Evolutionary conservation across 2,329 filamentous ascomycete species (phyloP), one percentile per base, ranked within the genome.

Genomic region (Kalmusia sp.): DNA sequence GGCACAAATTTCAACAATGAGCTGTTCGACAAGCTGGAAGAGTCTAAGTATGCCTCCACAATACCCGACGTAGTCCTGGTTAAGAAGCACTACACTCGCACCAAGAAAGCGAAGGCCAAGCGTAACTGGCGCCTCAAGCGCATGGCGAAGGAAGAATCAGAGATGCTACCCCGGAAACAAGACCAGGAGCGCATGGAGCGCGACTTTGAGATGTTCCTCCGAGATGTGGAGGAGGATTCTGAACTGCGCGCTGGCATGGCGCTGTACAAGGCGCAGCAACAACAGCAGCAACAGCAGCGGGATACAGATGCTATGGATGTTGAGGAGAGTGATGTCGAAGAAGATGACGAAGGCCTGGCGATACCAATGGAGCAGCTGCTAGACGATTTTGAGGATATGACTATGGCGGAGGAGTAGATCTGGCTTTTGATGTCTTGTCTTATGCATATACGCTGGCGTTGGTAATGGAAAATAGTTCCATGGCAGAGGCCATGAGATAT

Each of bases 191-290:
- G 87, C 59, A 87, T 96, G 80, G 93, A 98, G 71, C 85, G 88
- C 61, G 95, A 99, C 76, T 99, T 96, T 77, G 95, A 99, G 80
- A 86, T 93, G 85, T 99, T 99, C 86, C 79, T 99, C 81, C 88
- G 90, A 39, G 95, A 99, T 74, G 91, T 99, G 9, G 96, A 99
- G 77, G 93, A 98, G 72, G 95, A 99, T 73, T 84, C 90, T 47
- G 95, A 99, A 69, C 82, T 97, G 62, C 84, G 95, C 50, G 84
- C 87, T 37, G 92, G 92, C 1, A 80, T 99, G 71, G 90, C 91
- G 39, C 74, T 99, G 66, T 99, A 96, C 80, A 96, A 93, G 71
- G 77, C 77, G 30, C 77, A 82, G 79, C 83, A 82, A 56, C 73
- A 78, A 31, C 21, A 35, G 14, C 28, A 34, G 67, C 78, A 79